These are phyloP conservation scores for Gentiana straminea DNA, from an alignment of 257 asterid genomes.

Conservation along the genomic window DNA sequence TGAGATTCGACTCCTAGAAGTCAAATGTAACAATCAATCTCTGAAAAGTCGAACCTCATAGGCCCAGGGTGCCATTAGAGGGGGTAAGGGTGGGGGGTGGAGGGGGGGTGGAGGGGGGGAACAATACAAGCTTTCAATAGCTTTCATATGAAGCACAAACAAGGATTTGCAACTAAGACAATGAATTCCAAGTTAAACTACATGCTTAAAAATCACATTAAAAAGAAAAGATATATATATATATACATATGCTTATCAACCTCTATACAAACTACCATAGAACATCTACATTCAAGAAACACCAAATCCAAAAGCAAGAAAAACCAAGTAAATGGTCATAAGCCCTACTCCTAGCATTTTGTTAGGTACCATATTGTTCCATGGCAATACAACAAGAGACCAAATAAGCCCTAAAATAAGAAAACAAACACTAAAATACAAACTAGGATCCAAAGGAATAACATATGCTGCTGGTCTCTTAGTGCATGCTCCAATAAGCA, in stretches of 20 bases:
- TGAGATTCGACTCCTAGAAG: no score
- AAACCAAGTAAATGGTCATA: constrained; percentile 43
- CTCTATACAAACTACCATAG: not conserved
- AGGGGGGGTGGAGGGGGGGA: no score
- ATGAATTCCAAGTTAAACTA: no score
- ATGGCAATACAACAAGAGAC: constrained; percentile 54
- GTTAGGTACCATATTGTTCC: constrained; percentile 55
- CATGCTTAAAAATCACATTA: no score
- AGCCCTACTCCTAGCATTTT: constrained; percentile 57
- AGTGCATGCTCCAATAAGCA: constrained; percentile 60
- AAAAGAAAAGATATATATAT: no score
- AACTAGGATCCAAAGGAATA: constrained; percentile 45
- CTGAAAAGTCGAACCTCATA: no score
- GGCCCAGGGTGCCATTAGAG: no score
- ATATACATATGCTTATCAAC: not conserved
- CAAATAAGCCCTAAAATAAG: constrained; percentile 43
- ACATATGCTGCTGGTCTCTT: constrained; percentile 31
- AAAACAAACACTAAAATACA: constrained; percentile 61
- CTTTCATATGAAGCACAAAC: no score
- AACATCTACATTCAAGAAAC: constrained; percentile 17
- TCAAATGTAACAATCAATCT: no score
- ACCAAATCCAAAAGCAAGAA: constrained; percentile 38
- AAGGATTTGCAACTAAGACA: no score
- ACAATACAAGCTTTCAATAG: no score
- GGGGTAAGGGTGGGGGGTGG: no score